Evolutionary conservation across 2,329 filamentous ascomycete genomes (phyloP).

Genomic region (Colletotrichum phormii): DNA sequence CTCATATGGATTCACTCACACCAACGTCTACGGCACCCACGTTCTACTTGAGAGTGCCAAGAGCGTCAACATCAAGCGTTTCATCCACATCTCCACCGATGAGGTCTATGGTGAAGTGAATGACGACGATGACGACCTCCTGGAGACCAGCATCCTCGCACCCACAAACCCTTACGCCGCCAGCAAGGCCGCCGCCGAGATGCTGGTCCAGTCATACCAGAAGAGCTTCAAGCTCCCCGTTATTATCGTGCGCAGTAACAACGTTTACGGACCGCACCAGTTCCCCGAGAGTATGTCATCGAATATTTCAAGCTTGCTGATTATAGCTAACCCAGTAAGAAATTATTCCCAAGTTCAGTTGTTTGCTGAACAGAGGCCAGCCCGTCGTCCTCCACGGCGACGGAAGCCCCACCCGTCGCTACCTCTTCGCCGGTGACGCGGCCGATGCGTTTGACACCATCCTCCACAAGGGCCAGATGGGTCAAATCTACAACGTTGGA

Average conservation of each 20-base stretch:
- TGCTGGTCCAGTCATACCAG: slow-evolving; percentile 88
- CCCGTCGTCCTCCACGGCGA: slow-evolving; percentile 82
- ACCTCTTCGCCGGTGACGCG: slow-evolving; percentile 83
- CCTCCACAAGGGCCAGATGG: slow-evolving; percentile 79
- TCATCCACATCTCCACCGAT: slow-evolving; percentile 87
- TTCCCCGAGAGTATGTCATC: slow-evolving; percentile 79
- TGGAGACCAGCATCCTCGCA: slow-evolving; percentile 79
- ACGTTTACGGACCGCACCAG: slow-evolving; percentile 87
- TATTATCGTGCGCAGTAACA: slow-evolving; percentile 85
- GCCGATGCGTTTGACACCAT: slow-evolving; percentile 88
- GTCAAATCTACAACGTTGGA: slow-evolving; percentile 85
- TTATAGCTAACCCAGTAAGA: slow-evolving; percentile 59
- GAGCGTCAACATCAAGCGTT: slow-evolving; percentile 76
- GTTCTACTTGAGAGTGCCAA: slow-evolving; percentile 82
- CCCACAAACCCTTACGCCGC: slow-evolving; percentile 87
- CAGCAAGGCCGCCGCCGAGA: slow-evolving; percentile 84
- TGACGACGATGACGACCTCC: slow-evolving; percentile 76
- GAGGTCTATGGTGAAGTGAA: slow-evolving; percentile 87
- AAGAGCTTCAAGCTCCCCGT: slow-evolving; percentile 85
- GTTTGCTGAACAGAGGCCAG: slow-evolving; percentile 73
- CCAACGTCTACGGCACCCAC: slow-evolving; percentile 87
- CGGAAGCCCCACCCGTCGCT: slow-evolving; percentile 79
- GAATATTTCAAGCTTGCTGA: not conserved
- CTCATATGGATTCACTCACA: slow-evolving; percentile 83
- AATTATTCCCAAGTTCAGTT: slow-evolving; percentile 86